A percentile compares a stretch with the other conserved stretches of the same genome.
These are phyloP conservation scores for Tolypocladium tundrense DNA, from an alignment of 2,329 filamentous ascomycete genomes.

Conservation along the genomic window DNA sequence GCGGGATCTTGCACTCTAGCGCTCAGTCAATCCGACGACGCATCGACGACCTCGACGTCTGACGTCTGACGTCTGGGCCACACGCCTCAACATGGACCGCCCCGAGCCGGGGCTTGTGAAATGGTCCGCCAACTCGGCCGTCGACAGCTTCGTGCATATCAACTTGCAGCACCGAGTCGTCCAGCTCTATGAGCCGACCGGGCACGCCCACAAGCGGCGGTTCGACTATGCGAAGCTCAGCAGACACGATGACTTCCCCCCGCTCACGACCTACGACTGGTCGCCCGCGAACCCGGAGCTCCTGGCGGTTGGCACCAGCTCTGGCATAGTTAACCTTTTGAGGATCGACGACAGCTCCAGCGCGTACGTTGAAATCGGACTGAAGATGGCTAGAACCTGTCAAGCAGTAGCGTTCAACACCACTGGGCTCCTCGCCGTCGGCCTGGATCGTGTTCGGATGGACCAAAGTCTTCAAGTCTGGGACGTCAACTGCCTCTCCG, in stretches of 20 bases:
- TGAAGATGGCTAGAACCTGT: slow-evolving; percentile 68
- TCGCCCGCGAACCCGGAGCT: slow-evolving; percentile 52
- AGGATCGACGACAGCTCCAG: slow-evolving; percentile 62
- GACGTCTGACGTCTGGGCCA: not conserved
- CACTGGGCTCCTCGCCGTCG: slow-evolving; percentile 62
- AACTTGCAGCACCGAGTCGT: slow-evolving; percentile 54
- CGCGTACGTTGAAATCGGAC: slow-evolving; percentile 52
- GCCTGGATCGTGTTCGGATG: slow-evolving; percentile 69
- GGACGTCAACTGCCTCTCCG: slow-evolving; percentile 57
- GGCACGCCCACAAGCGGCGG: slow-evolving; percentile 42
- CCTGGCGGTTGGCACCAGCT: slow-evolving; percentile 64
- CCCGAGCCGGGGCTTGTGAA: slow-evolving; percentile 54
- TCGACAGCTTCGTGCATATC: slow-evolving; percentile 54
- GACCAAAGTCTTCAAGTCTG: slow-evolving; percentile 77
- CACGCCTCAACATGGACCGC: slow-evolving; percentile 36
- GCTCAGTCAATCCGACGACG: not conserved
- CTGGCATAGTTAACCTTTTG: slow-evolving; percentile 65
- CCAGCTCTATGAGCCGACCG: slow-evolving; percentile 52
- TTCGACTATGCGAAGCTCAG: slow-evolving; percentile 49
- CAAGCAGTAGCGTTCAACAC: slow-evolving; percentile 75
- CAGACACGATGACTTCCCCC: slow-evolving; percentile 53
- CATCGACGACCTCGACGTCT: not conserved
- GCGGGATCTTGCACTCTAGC: not conserved
- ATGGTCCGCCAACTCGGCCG: slow-evolving; percentile 51
- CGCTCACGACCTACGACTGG: slow-evolving; percentile 58